phyloP scores from a whole-genome alignment of 148 eudicot species.

The Rhododendron simsii region DNA sequence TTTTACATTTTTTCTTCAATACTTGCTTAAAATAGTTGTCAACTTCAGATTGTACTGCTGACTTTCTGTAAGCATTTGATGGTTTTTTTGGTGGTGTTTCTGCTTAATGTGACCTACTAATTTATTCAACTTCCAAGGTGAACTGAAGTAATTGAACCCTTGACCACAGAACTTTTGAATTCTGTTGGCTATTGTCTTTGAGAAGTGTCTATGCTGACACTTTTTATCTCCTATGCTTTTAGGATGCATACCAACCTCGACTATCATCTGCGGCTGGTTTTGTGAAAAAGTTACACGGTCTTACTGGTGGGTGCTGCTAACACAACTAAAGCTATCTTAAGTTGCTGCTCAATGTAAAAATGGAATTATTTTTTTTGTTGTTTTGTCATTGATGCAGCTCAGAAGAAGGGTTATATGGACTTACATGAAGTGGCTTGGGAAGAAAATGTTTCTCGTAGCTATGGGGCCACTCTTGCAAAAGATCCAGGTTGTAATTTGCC shows the following conservation, averaged over 20 bases:
- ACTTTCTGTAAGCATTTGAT: neutral
- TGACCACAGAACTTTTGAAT: neutral
- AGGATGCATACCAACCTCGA: conserved; percentile 43
- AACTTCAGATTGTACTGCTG: neutral
- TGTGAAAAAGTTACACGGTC: conserved; percentile 53
- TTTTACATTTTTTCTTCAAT: neutral
- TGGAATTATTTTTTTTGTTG: neutral
- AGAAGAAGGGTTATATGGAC: conserved; percentile 57
- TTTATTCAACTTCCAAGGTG: neutral
- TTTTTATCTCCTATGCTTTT: conserved; percentile 6
- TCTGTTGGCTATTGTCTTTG: neutral
- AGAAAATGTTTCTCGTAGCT: conserved; percentile 32
- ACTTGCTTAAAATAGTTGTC: neutral
- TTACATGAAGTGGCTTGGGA: conserved; percentile 36
- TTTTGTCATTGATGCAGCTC: conserved; percentile 30
- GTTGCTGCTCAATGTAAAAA: neutral
- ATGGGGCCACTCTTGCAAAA: conserved; percentile 53
- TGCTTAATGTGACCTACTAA: neutral
- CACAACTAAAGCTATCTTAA: neutral
- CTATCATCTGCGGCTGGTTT: conserved; percentile 43
- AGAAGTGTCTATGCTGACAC: neutral
- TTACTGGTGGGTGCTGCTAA: conserved; percentile 38
- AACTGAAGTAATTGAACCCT: neutral
- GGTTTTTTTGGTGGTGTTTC: neutral
- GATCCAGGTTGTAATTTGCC: conserved; percentile 42